Evolutionary conservation across 345 rosid species (phyloP), one percentile per base, ranked within the genome.

Genomic region (Eucalyptus curtisii): DNA sequence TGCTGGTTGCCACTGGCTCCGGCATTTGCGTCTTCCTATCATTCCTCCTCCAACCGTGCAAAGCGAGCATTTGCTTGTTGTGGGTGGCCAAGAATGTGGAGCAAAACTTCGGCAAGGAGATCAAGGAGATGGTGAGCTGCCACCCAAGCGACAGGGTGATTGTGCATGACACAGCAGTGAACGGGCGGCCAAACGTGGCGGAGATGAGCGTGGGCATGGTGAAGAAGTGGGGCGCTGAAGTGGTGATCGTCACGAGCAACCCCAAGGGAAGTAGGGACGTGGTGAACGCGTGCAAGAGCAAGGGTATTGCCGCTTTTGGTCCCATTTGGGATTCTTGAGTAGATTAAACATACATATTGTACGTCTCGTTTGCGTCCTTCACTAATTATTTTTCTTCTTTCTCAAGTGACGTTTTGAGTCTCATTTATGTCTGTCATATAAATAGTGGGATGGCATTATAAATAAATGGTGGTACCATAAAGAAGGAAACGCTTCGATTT

Each of bases 261-360:
- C 99, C 98, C 24, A 93, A 94, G 91, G 97, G 99, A 89, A 94
- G 98, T 90, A 92, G 96, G 87, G 99, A 95, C 48, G 96, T 95
- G 57, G 96, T 95, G 27, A 89, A 92, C 88, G 92, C 97, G 2
- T 96, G 98, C 92, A 95, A 94, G 86, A 91, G 86, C 45, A 90
- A 93, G 3, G 94, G 96, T 76, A 91, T 96, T 87, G 90, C 98
- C 13, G 96, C 98, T 17, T 97, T 96, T 87, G 98, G 98, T 87
- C 99, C 98, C 30, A 96, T 95, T 87, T 97, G 98, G 98, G 98
- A 96, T 90, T 97, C 99, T 31, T 96, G 92, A 84, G 40, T 7
- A 66, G 79, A 8, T n/a, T 15, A 14, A 64, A n/a, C 1, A 31
- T 66, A n/a, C 9, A 31, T 15, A 66, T 66, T 15, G 76, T 66